A percentile compares a stretch with the other conserved stretches of the same genome.
These are phyloP conservation scores for Halophytophthora polymorphica DNA, from an alignment of 352 stramenopile species.

Conservation along the genomic window DNA sequence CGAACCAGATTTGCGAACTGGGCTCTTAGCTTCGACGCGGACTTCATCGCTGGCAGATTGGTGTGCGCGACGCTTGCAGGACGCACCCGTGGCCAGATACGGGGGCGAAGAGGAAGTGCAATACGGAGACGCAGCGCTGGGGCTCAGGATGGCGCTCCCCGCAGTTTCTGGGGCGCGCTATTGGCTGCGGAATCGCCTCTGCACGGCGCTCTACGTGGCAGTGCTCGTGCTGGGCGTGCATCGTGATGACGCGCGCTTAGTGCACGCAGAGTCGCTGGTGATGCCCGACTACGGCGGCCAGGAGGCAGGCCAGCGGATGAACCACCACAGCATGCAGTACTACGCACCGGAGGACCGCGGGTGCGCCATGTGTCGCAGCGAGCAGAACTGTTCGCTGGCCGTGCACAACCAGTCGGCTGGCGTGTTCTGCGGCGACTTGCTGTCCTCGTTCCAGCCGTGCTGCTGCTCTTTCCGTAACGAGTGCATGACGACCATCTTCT, in stretches of 20 bases:
- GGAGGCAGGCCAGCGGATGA: conserved; percentile 15
- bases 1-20: too few species aligned
- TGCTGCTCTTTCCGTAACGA: conserved; percentile 75
- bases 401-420: conserved; percentile 45
- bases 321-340: conserved; percentile 27
- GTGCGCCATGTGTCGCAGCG: conserved; percentile 54
- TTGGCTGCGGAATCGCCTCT: not conserved
- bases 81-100: not conserved
- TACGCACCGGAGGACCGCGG: conserved; percentile 39
- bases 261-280: conserved; percentile 7
- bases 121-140: not conserved
- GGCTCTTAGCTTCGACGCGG: too few species aligned
- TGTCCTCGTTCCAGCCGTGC: conserved; percentile 65
- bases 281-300: conserved; percentile 16
- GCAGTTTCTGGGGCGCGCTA: not conserved
- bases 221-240: not conserved
- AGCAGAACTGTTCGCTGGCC: conserved; percentile 62
- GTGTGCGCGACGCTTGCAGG: too few species aligned
- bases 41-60: too few species aligned
- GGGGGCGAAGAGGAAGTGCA: too few species aligned
- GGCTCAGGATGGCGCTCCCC: not conserved
- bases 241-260: not conserved
- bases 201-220: not conserved
- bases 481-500: conserved; percentile 77
- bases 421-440: conserved; percentile 68